Evolutionary conservation across 768 basidiomycete species (phyloP).

Genomic region (Auriscalpium microsporum): DNA sequence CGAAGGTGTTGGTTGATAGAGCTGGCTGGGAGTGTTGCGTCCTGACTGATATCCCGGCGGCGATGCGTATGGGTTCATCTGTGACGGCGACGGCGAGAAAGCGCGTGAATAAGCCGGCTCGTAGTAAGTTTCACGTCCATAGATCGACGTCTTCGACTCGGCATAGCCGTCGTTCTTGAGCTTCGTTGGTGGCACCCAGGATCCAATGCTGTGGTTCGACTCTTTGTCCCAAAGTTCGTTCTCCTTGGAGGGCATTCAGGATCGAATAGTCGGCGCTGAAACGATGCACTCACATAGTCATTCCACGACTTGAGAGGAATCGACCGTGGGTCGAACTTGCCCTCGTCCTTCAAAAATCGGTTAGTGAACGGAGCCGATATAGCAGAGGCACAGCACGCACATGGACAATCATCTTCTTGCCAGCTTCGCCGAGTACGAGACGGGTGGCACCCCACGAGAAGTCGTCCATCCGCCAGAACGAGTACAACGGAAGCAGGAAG

Average conservation of each 20-base stretch:
- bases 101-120: slow-evolving; percentile 43
- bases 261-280: neutral
- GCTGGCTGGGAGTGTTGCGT: slow-evolving; percentile 53
- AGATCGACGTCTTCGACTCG: slow-evolving; percentile 72
- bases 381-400: slow-evolving; percentile 36
- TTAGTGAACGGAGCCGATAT: slow-evolving; percentile 7
- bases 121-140: slow-evolving; percentile 83
- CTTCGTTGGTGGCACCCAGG: slow-evolving; percentile 78
- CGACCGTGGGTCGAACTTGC: slow-evolving; percentile 87
- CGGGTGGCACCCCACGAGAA: slow-evolving; percentile 95
- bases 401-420: slow-evolving; percentile 93
- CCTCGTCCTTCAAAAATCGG: slow-evolving; percentile 67
- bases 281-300: slow-evolving; percentile 62
- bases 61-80: slow-evolving; percentile 43
- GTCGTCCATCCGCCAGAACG: slow-evolving; percentile 98
- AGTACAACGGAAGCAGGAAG: slow-evolving; percentile 87
- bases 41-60: slow-evolving; percentile 74
- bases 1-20: slow-evolving; percentile 59
- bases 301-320: slow-evolving; percentile 97
- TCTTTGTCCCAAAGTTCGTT: slow-evolving; percentile 98
- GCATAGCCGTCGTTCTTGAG: slow-evolving; percentile 65
- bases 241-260: slow-evolving; percentile 39
- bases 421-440: slow-evolving; percentile 87
- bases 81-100: slow-evolving; percentile 62
- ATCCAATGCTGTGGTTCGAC: slow-evolving; percentile 90